Conservation (phyloP, 225 moss, liverwort and hornwort species). For the Marchantia paleacea region DNA sequence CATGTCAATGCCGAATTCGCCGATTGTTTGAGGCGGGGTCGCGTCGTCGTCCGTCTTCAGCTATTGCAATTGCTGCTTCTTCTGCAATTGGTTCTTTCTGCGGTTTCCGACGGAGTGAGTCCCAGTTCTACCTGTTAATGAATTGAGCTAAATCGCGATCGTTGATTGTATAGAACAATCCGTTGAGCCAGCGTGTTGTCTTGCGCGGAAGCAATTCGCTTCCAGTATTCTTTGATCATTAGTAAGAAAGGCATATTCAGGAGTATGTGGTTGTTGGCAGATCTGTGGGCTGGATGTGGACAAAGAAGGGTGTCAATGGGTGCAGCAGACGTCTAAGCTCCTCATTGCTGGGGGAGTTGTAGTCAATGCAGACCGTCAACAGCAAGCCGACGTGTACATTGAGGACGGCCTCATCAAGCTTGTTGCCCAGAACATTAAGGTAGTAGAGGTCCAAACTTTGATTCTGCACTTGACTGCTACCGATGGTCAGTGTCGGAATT, state of each 20-base stretch:
- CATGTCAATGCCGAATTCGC: too few relatives aligned
- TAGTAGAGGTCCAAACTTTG: slow-evolving; percentile 1
- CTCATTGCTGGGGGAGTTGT: slow-evolving; percentile 85
- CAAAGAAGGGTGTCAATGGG: slow-evolving; percentile 7
- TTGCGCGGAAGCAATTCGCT: background rate
- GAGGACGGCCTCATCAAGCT: slow-evolving; percentile 78
- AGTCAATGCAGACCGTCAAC: slow-evolving; percentile 83
- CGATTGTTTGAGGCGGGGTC: too few relatives aligned
- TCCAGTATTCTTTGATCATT: too few relatives aligned
- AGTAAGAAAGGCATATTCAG: background rate
- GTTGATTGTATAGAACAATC: background rate
- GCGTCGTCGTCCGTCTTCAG: background rate
- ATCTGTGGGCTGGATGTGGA: slow-evolving; percentile 32
- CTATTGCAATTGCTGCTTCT: background rate
- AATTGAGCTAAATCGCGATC: background rate
- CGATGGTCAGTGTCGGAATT: too few relatives aligned
- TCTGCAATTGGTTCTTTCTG: background rate
- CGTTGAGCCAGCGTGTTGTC: background rate
- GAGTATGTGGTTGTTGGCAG: background rate
- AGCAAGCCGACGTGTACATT: slow-evolving; percentile 77
- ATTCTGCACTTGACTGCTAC: too few relatives aligned
- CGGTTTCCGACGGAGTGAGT: background rate
- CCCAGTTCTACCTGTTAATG: background rate
- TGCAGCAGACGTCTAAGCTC: slow-evolving; percentile 42
- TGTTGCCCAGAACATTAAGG: slow-evolving; percentile 75